Evolutionary conservation across 2,329 filamentous ascomycete genomes (phyloP), one percentile per base, ranked within the genome.

Genomic region (Alternaria ventricosa): DNA sequence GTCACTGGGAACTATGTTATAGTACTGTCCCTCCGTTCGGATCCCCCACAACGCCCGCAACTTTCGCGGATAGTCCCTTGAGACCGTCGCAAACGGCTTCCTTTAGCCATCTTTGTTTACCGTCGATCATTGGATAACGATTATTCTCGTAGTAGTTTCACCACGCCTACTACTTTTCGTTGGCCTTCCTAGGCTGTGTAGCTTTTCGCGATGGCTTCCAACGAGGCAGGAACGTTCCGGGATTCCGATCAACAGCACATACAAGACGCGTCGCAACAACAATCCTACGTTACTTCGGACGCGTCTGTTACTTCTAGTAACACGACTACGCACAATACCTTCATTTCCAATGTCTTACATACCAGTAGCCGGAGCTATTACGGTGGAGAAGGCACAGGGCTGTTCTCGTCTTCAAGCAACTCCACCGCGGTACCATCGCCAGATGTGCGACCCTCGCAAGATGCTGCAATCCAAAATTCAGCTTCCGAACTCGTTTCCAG

Each of bases 161-260:
- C 47, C 4, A 46, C 43, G 20, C 11, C 5, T 13, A 47, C 28
- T 44, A 46, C 47, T 25, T 36, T 27, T 11, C 10, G 11, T 46
- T 45, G 15, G 22, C 55, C 43, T 23, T 28, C 12, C 18, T 57
- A 27, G 55, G 66, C 50, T 57, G 25, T 53, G 54, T 28, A n/a
- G 60, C 44, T 20, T 27, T 4, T 60, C 41, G 60, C 36, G 20
- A 79, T 79, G 77, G 66, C 69, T 54, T 71, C 68, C 23, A 75
- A 79, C 45, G 78, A 78, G 11, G 65, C 60, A 54, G 75, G 78
- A 15, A 80, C 78, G 50, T 75, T 78, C 15, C 71, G 67, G 20
- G 70, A 75, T n/a, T 43, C 64, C 18, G 66, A 56, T 53, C 64
- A 70, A 54, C 71, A 73, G 23, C 67, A 72, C 33, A 75, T 73